Conservation (phyloP, 306 rosid species). For the Vicia villosa region DNA sequence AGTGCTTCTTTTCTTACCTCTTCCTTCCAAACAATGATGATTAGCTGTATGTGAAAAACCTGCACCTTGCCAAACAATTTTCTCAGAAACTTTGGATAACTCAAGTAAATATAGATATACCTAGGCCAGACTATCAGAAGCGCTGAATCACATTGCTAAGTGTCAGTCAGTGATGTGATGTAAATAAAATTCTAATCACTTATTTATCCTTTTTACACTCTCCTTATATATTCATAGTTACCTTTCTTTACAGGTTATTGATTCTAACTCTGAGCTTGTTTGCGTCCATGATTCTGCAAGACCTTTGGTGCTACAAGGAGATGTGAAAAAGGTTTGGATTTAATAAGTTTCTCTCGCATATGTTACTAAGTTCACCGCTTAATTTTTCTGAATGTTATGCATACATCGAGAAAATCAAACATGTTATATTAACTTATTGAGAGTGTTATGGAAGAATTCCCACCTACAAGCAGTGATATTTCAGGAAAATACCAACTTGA, state of each 20-base stretch:
- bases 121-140: background rate
- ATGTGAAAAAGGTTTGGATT: conserved; percentile 67
- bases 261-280: conserved; percentile 77
- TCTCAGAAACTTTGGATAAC: background rate
- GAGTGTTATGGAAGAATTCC: conserved; percentile 23
- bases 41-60: too few relatives aligned
- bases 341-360: conserved; percentile 18
- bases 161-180: background rate
- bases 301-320: conserved; percentile 65
- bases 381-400: conserved; percentile 17
- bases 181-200: background rate
- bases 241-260: conserved; percentile 64
- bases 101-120: background rate
- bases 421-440: conserved; percentile 15
- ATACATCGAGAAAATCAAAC: conserved; percentile 1
- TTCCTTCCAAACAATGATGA: too few relatives aligned
- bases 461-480: conserved; percentile 8
- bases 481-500: conserved; percentile 19
- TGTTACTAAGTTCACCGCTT: conserved; percentile 21
- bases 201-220: conserved; percentile 1
- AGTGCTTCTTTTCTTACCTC: conserved; percentile 7
- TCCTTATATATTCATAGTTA: conserved; percentile 18
- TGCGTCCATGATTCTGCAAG: conserved; percentile 98
- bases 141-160: background rate
- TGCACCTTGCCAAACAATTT: background rate